Conservation (phyloP, 192 early-diverging fungal species). For the Thamnidium elegans region DNA sequence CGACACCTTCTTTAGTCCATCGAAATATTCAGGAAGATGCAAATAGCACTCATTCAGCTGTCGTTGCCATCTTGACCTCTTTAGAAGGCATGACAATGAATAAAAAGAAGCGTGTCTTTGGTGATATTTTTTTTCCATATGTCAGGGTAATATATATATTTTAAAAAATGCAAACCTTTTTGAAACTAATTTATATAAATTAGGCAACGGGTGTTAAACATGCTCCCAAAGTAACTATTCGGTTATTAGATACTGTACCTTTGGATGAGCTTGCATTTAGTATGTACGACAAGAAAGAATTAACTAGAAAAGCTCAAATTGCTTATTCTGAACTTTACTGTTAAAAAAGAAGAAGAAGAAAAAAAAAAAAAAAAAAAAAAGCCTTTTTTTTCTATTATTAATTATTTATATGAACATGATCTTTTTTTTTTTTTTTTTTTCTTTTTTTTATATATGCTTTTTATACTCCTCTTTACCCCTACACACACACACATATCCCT, state of each 20-base stretch:
- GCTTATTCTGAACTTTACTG: conserved; percentile 3
- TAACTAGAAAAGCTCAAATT: not conserved
- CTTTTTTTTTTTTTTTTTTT: too few relatives aligned
- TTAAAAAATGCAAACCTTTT: not conserved
- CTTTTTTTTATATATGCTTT: too few relatives aligned
- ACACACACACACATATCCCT: not conserved
- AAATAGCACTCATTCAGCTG: not conserved
- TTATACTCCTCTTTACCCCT: too few relatives aligned
- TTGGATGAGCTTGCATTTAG: conserved; percentile 29
- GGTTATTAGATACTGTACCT: conserved; percentile 34
- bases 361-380: not conserved
- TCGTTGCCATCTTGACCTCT: conserved; percentile 15
- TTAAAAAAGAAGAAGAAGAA: not conserved
- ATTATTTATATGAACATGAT: too few relatives aligned
- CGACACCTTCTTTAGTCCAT: conserved; percentile 26
- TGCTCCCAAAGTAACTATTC: conserved; percentile 41
- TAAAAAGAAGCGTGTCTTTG: conserved; percentile 39
- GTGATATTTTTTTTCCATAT: conserved; percentile 34
- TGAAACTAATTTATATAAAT: conserved; percentile 1
- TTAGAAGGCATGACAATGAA: conserved; percentile 18
- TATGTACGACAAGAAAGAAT: conserved; percentile 30
- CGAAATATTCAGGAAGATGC: conserved; percentile 8
- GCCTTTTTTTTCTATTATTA: too few relatives aligned
- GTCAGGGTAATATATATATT: conserved; percentile 30
- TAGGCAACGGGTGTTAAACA: conserved; percentile 32